A percentile compares a stretch with the other conserved stretches of the same genome.
phyloP scores from a whole-genome alignment of 352 stramenopile species.

The Pythium guiyangense region DNA sequence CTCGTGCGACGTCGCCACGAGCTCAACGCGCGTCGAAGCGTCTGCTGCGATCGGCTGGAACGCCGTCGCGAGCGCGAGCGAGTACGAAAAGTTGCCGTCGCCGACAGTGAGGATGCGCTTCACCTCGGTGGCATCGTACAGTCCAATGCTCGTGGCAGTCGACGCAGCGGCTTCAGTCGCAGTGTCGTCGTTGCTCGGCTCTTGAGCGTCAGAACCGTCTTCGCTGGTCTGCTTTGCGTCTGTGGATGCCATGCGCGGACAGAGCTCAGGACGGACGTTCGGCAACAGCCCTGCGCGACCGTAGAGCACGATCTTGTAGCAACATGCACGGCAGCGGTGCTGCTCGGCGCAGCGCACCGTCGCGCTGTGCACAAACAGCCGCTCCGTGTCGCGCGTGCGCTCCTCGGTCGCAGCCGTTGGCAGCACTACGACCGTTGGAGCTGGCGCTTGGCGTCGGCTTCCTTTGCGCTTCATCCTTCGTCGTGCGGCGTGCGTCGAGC shows the following conservation, averaged over 20 bases:
- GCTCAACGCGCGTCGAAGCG: conserved; percentile 19
- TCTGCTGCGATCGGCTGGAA: conserved; percentile 19
- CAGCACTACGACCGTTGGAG: not conserved
- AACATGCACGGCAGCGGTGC: conserved; percentile 77
- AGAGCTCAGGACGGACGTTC: conserved; percentile 77
- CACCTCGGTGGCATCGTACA: conserved; percentile 47
- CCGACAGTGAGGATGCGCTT: conserved; percentile 88
- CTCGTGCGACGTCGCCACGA: conserved; percentile 94
- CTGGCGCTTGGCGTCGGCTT: not conserved
- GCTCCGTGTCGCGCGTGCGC: conserved; percentile 39
- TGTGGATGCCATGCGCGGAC: conserved; percentile 33
- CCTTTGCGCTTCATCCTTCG: not conserved
- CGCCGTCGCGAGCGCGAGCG: conserved; percentile 78
- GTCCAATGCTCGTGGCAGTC: conserved; percentile 22
- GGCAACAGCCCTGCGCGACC: conserved; percentile 43
- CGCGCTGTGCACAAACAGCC: conserved; percentile 57
- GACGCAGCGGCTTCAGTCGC: not conserved
- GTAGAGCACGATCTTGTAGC: conserved; percentile 85
- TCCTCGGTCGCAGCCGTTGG: conserved; percentile 2
- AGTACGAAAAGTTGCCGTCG: conserved; percentile 97
- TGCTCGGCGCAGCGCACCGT: conserved; percentile 65
- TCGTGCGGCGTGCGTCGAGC: too few relatives aligned
- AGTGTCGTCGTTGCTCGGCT: not conserved
- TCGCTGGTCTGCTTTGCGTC: not conserved
- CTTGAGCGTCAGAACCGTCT: not conserved